Conservation (phyloP, 2,329 filamentous ascomycete species). For the Aspergillus transmontanensis region DNA sequence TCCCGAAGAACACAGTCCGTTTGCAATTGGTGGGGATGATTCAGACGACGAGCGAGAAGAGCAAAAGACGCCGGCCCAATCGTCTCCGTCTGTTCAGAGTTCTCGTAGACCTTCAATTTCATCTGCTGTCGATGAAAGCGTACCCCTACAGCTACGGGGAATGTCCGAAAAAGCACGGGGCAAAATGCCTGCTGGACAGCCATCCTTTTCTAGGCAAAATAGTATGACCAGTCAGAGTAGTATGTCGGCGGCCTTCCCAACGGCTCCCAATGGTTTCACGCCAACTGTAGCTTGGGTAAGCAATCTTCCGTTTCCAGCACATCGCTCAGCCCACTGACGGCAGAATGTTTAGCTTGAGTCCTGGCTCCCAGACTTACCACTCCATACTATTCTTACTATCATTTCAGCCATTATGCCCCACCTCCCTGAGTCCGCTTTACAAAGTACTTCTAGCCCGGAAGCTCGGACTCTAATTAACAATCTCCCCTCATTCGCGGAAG, state of each 20-base stretch:
- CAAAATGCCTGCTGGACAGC: slow-evolving; percentile 84
- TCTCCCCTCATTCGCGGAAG: slow-evolving; percentile 46
- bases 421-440: slow-evolving; percentile 52
- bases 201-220: slow-evolving; percentile 86
- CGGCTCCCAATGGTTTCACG: slow-evolving; percentile 63
- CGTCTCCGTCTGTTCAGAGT: slow-evolving; percentile 57
- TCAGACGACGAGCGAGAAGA: slow-evolving; percentile 65
- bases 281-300: slow-evolving; percentile 75
- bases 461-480: slow-evolving; percentile 46
- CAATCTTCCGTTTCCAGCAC: slow-evolving; percentile 4
- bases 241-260: slow-evolving; percentile 61
- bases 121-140: slow-evolving; percentile 71
- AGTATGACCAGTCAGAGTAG: slow-evolving; percentile 79
- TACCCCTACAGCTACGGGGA: slow-evolving; percentile 79
- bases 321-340: slow-evolving; percentile 18
- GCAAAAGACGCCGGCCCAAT: slow-evolving; percentile 61
- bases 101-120: slow-evolving; percentile 70
- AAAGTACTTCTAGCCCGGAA: slow-evolving; percentile 39
- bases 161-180: slow-evolving; percentile 98
- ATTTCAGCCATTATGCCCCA: slow-evolving; percentile 63
- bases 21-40: slow-evolving; percentile 81
- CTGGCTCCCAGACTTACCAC: slow-evolving; percentile 87
- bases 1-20: slow-evolving; percentile 76
- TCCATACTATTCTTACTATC: slow-evolving; percentile 81
- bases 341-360: slow-evolving; percentile 68